phyloP scores from a whole-genome alignment of 2,329 filamentous ascomycete genomes.

The Ophiocordyceps camponoti-saundersi region DNA sequence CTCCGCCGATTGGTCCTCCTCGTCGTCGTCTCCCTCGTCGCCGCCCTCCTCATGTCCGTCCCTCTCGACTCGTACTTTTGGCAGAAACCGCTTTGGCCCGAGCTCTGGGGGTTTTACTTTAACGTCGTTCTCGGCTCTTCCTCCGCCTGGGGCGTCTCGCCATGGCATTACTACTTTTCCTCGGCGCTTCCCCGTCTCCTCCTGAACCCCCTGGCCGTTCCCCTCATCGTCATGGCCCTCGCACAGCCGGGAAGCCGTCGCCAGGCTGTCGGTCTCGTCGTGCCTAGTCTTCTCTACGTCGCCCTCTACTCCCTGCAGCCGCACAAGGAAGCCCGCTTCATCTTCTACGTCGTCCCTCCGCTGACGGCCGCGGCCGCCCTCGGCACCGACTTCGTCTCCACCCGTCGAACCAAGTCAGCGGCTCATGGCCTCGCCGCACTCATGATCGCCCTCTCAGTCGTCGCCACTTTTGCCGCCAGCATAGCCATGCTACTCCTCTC shows the following conservation, averaged over 20 bases:
- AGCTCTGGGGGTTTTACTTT: slow-evolving; percentile 76
- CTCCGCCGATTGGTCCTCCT: slow-evolving; percentile 44
- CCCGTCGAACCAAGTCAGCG: slow-evolving; percentile 43
- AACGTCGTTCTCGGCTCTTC: slow-evolving; percentile 76
- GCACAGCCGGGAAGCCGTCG: slow-evolving; percentile 25
- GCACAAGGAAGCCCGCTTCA: slow-evolving; percentile 93
- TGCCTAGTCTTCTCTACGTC: slow-evolving; percentile 57
- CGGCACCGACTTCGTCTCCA: slow-evolving; percentile 54
- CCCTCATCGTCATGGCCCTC: slow-evolving; percentile 37
- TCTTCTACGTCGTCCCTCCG: slow-evolving; percentile 72
- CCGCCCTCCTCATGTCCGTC: slow-evolving; percentile 54
- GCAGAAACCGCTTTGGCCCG: slow-evolving; percentile 78
- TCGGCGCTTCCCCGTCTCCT: slow-evolving; percentile 70
- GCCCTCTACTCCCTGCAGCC: slow-evolving; percentile 73
- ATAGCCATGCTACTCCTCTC: slow-evolving; percentile 58
- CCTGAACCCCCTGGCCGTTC: slow-evolving; percentile 54
- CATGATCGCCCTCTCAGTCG: slow-evolving; percentile 39
- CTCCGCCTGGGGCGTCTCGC: slow-evolving; percentile 72
- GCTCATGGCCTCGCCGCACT: slow-evolving; percentile 37
- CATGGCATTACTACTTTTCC: slow-evolving; percentile 74
- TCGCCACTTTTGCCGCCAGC: slow-evolving; percentile 42
- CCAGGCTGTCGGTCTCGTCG: slow-evolving; percentile 30
- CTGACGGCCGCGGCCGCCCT: slow-evolving; percentile 64
- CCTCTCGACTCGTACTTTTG: slow-evolving; percentile 86
- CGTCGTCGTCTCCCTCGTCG: slow-evolving; percentile 45